Percentiles rank a stretch among this genome's conserved stretches.
Conservation (phyloP, 495 filamentous ascomycete genomes). For the Staphylotrichum longicolle region DNA sequence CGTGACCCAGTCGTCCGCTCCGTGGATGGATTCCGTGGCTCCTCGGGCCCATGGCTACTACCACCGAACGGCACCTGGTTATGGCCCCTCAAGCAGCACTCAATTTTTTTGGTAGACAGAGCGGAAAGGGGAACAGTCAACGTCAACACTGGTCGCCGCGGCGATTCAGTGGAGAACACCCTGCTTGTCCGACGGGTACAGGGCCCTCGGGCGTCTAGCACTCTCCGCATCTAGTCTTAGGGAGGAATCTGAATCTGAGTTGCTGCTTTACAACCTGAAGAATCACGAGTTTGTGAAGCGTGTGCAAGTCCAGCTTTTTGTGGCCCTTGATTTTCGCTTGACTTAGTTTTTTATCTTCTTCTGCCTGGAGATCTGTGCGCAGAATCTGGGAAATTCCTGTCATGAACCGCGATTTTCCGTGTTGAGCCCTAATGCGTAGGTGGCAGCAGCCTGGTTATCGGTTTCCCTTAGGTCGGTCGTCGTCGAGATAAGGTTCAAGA, state of each 20-base stretch:
- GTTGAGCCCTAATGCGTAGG: background rate
- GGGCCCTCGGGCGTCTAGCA: background rate
- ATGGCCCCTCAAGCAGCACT: background rate
- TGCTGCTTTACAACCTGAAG: background rate
- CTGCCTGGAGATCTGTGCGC: no score
- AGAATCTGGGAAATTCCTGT: no score
- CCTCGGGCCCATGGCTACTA: background rate
- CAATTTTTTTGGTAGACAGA: background rate
- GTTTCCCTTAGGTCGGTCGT: background rate
- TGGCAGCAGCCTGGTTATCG: background rate
- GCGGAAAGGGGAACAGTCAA: background rate
- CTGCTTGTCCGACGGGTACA: conserved; percentile 7
- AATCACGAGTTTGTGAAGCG: background rate
- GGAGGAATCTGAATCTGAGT: background rate
- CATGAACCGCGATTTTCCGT: background rate
- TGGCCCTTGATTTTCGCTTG: no score
- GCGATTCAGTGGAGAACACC: background rate
- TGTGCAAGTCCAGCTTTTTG: no score
- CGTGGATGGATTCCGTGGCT: background rate
- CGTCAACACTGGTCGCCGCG: conserved; percentile 4
- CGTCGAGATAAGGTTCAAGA: conserved; percentile 12
- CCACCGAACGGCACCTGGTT: background rate
- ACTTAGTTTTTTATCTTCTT: no score
- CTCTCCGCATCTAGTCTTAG: conserved; percentile 1
- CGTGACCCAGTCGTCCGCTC: conserved; percentile 2